These are phyloP conservation scores for Rhizoclosmatium globosum DNA, from an alignment of 192 early-diverging fungal species.

Conservation along the genomic window DNA sequence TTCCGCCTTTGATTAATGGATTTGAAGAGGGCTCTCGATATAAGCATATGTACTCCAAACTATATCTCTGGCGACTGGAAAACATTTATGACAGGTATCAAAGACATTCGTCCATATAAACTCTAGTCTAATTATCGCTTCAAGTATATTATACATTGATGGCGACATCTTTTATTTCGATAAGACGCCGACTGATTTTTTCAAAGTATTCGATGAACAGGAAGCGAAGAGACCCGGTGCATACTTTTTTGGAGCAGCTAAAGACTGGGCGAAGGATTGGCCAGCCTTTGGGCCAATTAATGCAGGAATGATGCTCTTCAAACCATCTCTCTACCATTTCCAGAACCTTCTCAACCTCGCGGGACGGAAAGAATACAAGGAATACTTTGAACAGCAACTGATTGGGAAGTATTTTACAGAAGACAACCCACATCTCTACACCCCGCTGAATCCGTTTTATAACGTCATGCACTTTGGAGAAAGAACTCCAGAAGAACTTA, in stretches of 20 bases:
- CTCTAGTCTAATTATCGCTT: no score
- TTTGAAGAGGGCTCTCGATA: neutral
- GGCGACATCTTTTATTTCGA: constrained; percentile 21
- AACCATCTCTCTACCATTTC: neutral
- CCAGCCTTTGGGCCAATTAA: neutral
- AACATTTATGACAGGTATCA: neutral
- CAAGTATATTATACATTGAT: neutral
- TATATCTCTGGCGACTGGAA: constrained; percentile 17
- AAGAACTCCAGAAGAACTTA: neutral
- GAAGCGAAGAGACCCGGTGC: neutral
- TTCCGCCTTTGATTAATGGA: neutral
- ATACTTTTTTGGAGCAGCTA: neutral
- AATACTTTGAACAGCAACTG: constrained; percentile 1
- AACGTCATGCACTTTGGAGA: constrained; percentile 6
- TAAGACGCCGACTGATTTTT: neutral
- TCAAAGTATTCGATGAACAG: neutral
- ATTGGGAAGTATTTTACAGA: constrained; percentile 4
- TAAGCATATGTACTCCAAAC: constrained; percentile 16
- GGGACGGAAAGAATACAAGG: neutral
- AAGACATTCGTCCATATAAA: no score
- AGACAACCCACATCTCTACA: neutral
- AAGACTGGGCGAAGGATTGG: neutral
- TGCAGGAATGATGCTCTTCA: constrained; percentile 7
- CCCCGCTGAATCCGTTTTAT: neutral
- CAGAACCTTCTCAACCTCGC: neutral